Conservation (phyloP, 164 flowering plant species). For the Annona cherimola region DNA sequence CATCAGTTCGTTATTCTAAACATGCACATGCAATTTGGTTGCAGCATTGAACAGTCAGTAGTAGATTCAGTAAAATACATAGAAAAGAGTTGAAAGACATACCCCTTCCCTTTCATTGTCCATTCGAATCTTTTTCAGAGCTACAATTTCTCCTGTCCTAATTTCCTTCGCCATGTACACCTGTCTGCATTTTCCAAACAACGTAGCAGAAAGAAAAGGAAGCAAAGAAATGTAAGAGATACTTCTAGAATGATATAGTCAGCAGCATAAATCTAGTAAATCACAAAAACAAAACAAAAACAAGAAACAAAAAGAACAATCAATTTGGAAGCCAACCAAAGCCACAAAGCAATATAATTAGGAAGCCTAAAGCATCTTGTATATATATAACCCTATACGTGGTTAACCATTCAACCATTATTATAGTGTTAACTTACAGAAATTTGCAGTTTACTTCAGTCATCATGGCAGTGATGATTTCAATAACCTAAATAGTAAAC, state of each 20-base stretch:
- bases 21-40: background rate
- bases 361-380: background rate
- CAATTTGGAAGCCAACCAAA: background rate
- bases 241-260: background rate
- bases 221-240: too few relatives aligned
- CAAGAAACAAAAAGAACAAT: background rate
- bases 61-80: too few relatives aligned
- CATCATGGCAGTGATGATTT: too few relatives aligned
- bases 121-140: slow-evolving; percentile 93
- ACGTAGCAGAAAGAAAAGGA: background rate
- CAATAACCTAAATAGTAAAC: too few relatives aligned
- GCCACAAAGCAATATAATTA: background rate
- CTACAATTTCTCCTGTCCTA: slow-evolving; percentile 86
- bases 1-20: background rate
- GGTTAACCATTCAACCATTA: too few relatives aligned
- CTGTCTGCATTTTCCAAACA: slow-evolving; percentile 48
- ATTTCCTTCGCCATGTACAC: slow-evolving; percentile 94
- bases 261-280: background rate
- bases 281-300: too few relatives aligned
- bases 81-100: slow-evolving; percentile 8
- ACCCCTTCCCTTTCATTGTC: slow-evolving; percentile 98
- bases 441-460: too few relatives aligned
- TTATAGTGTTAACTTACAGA: too few relatives aligned
- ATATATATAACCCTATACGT: background rate
- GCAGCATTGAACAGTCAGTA: background rate